Evolutionary conservation across 2,329 filamentous ascomycete species (phyloP).

Genomic region (Talaromyces atroroseus): DNA sequence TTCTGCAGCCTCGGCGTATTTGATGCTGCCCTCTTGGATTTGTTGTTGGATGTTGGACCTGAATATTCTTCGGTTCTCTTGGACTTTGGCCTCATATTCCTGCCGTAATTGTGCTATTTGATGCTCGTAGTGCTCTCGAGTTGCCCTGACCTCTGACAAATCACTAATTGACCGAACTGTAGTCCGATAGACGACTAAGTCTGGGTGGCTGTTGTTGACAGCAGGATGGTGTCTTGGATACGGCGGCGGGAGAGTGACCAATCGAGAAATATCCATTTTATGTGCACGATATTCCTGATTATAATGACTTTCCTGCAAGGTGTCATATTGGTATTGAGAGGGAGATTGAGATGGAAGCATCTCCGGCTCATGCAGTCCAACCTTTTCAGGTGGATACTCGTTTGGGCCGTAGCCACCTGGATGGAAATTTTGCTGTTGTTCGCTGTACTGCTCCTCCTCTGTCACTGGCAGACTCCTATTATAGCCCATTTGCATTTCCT

Average conservation of each 20-base stretch:
- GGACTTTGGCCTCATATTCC: slow-evolving; percentile 47
- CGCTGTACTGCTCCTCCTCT: slow-evolving; percentile 20
- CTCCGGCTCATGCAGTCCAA: slow-evolving; percentile 50
- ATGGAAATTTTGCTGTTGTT: slow-evolving; percentile 19
- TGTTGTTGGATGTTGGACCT: slow-evolving; percentile 71
- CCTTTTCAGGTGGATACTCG: slow-evolving; percentile 63
- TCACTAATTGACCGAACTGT: slow-evolving; percentile 70
- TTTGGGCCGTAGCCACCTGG: slow-evolving; percentile 43
- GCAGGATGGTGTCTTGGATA: slow-evolving; percentile 93
- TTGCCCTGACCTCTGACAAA: slow-evolving; percentile 63
- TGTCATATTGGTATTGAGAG: slow-evolving; percentile 14
- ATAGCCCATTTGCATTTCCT: slow-evolving; percentile 63
- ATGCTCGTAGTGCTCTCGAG: slow-evolving; percentile 50
- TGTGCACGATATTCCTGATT: slow-evolving; percentile 31
- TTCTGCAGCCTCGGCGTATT: slow-evolving; percentile 74
- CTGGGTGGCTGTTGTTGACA: slow-evolving; percentile 91
- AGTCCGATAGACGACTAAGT: slow-evolving; percentile 70
- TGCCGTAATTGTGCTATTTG: slow-evolving; percentile 53
- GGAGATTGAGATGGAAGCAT: slow-evolving; percentile 15
- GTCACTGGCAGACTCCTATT: slow-evolving; percentile 27
- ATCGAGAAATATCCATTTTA: slow-evolving; percentile 78
- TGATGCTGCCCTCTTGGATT: slow-evolving; percentile 70
- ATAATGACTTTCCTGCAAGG: neutral
- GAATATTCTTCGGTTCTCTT: slow-evolving; percentile 60
- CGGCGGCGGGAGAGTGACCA: slow-evolving; percentile 87